Conservation (phyloP, 2,329 filamentous ascomycete species). For the Venturia oleaginea region DNA sequence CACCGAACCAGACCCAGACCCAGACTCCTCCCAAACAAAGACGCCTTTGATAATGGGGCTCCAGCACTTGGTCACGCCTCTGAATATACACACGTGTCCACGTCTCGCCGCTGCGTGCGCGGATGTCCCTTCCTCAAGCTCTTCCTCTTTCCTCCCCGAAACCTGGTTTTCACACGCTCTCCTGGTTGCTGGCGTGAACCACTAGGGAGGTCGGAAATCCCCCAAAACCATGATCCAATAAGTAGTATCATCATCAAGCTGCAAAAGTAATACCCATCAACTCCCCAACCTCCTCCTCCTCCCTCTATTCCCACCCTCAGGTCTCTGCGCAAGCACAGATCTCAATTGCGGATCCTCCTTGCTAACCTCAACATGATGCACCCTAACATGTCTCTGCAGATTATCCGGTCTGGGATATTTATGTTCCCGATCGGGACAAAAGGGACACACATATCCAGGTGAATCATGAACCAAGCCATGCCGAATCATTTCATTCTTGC, state of each 20-base stretch:
- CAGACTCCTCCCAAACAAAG: background rate
- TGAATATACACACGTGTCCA: background rate
- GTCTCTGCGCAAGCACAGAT: conserved; percentile 75
- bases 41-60: background rate
- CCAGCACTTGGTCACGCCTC: conserved; percentile 5
- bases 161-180: too few relatives aligned
- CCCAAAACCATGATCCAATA: background rate
- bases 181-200: too few relatives aligned
- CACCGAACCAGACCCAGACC: too few relatives aligned
- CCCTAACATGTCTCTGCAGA: conserved; percentile 85
- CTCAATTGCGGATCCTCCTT: conserved; percentile 76
- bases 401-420: conserved; percentile 94
- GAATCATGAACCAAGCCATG: conserved; percentile 86
- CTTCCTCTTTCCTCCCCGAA: too few relatives aligned
- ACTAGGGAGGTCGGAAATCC: too few relatives aligned
- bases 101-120: background rate
- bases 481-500: conserved; percentile 63
- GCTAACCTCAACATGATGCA: conserved; percentile 82
- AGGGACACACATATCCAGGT: conserved; percentile 91
- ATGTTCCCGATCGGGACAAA: conserved; percentile 88
- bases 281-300: conserved; percentile 9
- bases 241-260: background rate
- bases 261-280: background rate
- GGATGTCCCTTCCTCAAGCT: background rate
- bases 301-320: conserved; percentile 65